Percentiles rank a stretch among this genome's conserved stretches.
These are phyloP conservation scores for Graphilbum sp. DNA, from an alignment of 2,329 filamentous ascomycete genomes.

Conservation along the genomic window DNA sequence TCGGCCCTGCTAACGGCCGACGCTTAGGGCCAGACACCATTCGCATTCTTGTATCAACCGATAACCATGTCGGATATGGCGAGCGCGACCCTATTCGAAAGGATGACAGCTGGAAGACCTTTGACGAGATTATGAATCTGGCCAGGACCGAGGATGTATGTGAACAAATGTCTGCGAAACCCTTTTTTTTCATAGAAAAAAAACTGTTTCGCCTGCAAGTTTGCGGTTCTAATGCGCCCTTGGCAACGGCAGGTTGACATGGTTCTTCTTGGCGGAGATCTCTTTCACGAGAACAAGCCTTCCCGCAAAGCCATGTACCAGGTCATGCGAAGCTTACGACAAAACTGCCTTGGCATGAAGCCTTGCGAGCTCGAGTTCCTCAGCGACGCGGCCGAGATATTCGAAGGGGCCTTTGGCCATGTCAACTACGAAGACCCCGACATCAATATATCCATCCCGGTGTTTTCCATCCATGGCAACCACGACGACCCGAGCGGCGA, in stretches of 20 bases:
- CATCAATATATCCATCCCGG: slow-evolving; percentile 91
- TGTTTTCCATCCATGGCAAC: slow-evolving; percentile 97
- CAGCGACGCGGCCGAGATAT: slow-evolving; percentile 81
- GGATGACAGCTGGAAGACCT: slow-evolving; percentile 91
- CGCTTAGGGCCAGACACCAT: slow-evolving; percentile 59
- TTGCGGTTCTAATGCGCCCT: too few species aligned
- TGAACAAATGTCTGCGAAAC: background rate
- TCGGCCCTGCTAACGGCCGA: background rate
- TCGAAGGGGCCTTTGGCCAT: slow-evolving; percentile 76
- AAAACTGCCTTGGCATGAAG: slow-evolving; percentile 89
- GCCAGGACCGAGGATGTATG: slow-evolving; percentile 65
- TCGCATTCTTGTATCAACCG: slow-evolving; percentile 82
- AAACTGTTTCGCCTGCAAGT: too few species aligned
- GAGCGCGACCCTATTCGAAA: slow-evolving; percentile 89
- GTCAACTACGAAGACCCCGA: slow-evolving; percentile 97
- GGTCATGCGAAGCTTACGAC: slow-evolving; percentile 84
- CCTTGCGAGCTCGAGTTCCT: slow-evolving; percentile 91
- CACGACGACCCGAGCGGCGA: slow-evolving; percentile 98
- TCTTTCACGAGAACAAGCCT: slow-evolving; percentile 97
- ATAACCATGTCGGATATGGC: slow-evolving; percentile 95
- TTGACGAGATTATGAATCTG: slow-evolving; percentile 86
- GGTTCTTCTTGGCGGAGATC: slow-evolving; percentile 84
- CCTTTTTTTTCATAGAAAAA: too few species aligned
- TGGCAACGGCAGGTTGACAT: slow-evolving; percentile 78
- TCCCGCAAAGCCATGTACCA: slow-evolving; percentile 93